Conservation (phyloP, 139 green algal species). For the Raphidocelis subcapitata region DNA sequence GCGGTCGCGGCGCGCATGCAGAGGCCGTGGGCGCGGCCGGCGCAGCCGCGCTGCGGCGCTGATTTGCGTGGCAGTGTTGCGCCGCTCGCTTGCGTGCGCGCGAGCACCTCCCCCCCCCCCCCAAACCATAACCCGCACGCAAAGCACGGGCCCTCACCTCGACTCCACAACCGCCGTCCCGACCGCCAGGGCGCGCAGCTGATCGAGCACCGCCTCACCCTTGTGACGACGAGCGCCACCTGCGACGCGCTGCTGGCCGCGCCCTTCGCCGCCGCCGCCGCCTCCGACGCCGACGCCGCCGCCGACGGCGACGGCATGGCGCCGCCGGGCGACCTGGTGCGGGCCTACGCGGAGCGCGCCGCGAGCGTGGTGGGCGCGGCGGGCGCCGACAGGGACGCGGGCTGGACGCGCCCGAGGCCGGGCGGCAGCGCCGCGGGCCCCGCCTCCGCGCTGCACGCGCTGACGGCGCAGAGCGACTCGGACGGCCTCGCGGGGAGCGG, state of each 20-base stretch:
- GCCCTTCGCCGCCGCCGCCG: slow-evolving; percentile 14
- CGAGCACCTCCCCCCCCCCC: too few relatives aligned
- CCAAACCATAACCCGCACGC: too few relatives aligned
- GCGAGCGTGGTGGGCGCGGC: neutral
- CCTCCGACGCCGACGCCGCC: slow-evolving; percentile 21
- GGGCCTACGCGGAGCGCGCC: neutral
- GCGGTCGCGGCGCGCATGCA: too few relatives aligned
- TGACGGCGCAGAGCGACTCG: slow-evolving; percentile 18
- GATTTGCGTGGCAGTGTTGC: too few relatives aligned
- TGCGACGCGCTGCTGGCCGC: slow-evolving; percentile 23
- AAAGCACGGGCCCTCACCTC: too few relatives aligned
- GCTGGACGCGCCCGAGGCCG: too few relatives aligned
- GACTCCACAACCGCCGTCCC: too few relatives aligned
- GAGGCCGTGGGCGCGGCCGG: too few relatives aligned
- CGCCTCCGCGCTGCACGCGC: slow-evolving; percentile 1
- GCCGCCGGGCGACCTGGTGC: neutral
- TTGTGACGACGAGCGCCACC: slow-evolving; percentile 33
- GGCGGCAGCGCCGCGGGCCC: neutral
- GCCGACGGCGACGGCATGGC: slow-evolving; percentile 28
- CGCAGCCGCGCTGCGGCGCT: too few relatives aligned
- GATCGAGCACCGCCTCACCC: slow-evolving; percentile 16
- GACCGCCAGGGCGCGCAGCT: slow-evolving; percentile 13
- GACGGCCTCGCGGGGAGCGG: slow-evolving; percentile 1
- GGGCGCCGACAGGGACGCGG: neutral
- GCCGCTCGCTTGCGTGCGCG: too few relatives aligned